phyloP scores from a whole-genome alignment of 2,329 filamentous ascomycete species.

The Neonectria faginata region DNA sequence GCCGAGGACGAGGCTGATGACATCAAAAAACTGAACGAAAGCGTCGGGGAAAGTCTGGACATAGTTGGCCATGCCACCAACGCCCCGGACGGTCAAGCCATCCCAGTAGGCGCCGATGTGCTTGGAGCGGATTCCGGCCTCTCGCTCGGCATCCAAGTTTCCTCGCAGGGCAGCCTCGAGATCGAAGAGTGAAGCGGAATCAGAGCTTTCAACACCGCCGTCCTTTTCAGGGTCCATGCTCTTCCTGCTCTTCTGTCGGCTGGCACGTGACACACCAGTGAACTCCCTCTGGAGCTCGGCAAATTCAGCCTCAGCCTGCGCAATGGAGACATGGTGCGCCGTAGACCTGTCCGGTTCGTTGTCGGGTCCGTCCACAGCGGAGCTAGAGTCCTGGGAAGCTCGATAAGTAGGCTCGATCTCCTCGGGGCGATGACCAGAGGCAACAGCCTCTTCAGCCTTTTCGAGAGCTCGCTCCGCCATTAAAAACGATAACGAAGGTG shows the following conservation, averaged over 20 bases:
- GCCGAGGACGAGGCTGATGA: conserved; percentile 72
- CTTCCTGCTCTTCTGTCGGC: conserved; percentile 48
- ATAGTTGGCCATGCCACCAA: conserved; percentile 79
- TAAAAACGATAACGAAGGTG: background rate
- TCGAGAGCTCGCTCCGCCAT: conserved; percentile 48
- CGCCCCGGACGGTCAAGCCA: conserved; percentile 78
- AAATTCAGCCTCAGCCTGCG: conserved; percentile 77
- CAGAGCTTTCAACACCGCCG: conserved; percentile 53
- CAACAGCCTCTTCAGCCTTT: conserved; percentile 47
- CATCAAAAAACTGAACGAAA: conserved; percentile 80
- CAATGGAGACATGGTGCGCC: conserved; percentile 65
- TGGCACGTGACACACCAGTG: conserved; percentile 66
- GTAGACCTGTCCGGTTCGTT: conserved; percentile 36
- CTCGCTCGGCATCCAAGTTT: conserved; percentile 75
- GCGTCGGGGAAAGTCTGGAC: conserved; percentile 82
- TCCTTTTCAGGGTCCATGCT: conserved; percentile 70
- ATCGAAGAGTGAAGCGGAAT: conserved; percentile 71
- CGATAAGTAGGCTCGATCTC: conserved; percentile 42
- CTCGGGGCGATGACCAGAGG: conserved; percentile 44
- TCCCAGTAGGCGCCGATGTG: conserved; percentile 86
- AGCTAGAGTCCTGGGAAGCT: conserved; percentile 45
- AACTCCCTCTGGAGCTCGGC: conserved; percentile 73
- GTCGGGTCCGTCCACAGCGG: conserved; percentile 43
- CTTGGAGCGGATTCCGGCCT: conserved; percentile 84
- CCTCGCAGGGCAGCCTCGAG: conserved; percentile 80